Conservation (phyloP, 495 filamentous ascomycete genomes). For the Hyaloscypha variabilis region DNA sequence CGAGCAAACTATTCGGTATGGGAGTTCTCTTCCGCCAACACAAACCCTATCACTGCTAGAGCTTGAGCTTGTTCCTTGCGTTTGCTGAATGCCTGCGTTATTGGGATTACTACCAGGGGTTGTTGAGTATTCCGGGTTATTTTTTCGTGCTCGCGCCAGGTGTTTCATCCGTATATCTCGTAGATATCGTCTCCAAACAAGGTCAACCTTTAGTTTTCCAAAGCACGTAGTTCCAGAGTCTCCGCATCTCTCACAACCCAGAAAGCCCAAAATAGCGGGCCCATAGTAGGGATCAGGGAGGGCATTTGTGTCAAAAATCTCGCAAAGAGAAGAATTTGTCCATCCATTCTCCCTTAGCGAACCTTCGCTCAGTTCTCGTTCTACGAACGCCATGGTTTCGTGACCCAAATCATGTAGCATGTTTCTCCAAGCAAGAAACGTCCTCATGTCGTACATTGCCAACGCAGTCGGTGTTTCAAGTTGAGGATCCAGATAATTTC, state of each 20-base stretch:
- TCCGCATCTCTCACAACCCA: conserved; percentile 10
- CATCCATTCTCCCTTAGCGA: neutral
- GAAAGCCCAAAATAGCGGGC: neutral
- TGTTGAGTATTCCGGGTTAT: too few species aligned
- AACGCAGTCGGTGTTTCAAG: conserved; percentile 2
- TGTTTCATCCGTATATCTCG: neutral
- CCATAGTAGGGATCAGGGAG: too few species aligned
- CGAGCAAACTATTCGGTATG: conserved; percentile 14
- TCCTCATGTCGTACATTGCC: conserved; percentile 1
- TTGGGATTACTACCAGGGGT: too few species aligned
- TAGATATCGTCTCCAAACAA: conserved; percentile 12
- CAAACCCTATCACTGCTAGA: neutral
- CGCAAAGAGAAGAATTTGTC: neutral
- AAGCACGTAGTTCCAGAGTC: neutral
- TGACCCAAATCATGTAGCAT: neutral
- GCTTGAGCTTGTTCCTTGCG: neutral
- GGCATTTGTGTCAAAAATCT: too few species aligned
- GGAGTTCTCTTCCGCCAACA: neutral
- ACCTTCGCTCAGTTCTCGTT: neutral
- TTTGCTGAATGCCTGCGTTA: too few species aligned
- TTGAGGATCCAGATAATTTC: neutral
- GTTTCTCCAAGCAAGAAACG: neutral
- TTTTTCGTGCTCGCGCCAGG: too few species aligned
- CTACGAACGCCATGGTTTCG: conserved; percentile 3
- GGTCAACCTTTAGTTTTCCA: conserved; percentile 1